Evolutionary conservation across 1,284 basidiomycete species (phyloP).

Genomic region (Austroboletus novae-zelandiae): DNA sequence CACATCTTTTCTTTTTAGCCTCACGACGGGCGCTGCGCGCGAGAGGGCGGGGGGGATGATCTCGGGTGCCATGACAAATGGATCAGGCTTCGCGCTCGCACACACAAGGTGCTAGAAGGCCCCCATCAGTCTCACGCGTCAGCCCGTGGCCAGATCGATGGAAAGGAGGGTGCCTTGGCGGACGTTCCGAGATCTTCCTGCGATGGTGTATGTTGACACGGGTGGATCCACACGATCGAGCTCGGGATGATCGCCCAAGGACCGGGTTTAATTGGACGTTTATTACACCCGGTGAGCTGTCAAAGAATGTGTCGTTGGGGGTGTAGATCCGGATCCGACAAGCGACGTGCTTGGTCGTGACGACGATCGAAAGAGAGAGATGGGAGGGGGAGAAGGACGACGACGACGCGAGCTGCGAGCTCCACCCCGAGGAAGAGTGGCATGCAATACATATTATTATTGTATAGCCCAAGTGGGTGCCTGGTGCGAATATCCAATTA

Average conservation of each 20-base stretch:
- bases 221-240: conserved; percentile 14
- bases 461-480: conserved; percentile 8
- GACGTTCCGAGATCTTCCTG: not conserved
- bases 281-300: not conserved
- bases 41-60: not conserved
- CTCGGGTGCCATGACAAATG: not conserved
- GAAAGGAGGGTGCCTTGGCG: no score
- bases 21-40: not conserved
- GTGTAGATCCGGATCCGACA: not conserved
- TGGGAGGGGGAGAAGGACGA: not conserved
- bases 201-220: not conserved
- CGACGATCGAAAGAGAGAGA: not conserved
- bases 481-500: not conserved
- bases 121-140: no score
- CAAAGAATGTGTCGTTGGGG: not conserved
- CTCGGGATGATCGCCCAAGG: not conserved
- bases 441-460: not conserved
- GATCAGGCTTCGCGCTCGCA: no score
- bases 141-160: not conserved
- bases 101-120: no score
- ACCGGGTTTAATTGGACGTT: conserved; percentile 5
- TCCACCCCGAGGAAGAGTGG: not conserved
- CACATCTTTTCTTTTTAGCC: not conserved
- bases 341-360: not conserved
- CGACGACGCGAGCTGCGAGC: conserved; percentile 12